Conservation (phyloP, 202 grass and related monocot species). For the Elaeis oleifera region DNA sequence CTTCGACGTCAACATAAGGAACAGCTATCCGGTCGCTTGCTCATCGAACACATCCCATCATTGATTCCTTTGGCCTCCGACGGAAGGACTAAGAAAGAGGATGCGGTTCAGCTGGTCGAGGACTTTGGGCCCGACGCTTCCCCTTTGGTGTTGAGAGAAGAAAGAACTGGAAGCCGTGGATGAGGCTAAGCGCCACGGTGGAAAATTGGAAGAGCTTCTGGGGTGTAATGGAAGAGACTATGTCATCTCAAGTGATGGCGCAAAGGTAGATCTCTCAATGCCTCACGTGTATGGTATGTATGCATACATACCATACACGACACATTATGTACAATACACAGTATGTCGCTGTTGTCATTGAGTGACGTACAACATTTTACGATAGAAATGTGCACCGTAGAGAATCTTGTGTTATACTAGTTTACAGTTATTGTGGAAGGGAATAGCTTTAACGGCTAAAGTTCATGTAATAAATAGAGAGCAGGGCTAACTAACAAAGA, state of each 20-base stretch:
- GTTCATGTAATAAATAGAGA: too few species aligned
- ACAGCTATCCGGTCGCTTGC: constrained; percentile 16
- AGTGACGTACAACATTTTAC: too few species aligned
- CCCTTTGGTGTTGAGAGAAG: constrained; percentile 40
- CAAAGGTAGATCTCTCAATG: constrained; percentile 22
- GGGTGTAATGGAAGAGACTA: constrained; percentile 37
- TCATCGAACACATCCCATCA: constrained; percentile 30
- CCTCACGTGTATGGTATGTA: too few species aligned
- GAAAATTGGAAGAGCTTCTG: constrained; percentile 43
- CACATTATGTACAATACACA: too few species aligned
- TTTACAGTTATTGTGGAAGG: too few species aligned
- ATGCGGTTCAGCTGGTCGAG: constrained; percentile 35
- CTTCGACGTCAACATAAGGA: constrained; percentile 23
- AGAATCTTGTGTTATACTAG: too few species aligned
- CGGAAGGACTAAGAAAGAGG: constrained; percentile 15
- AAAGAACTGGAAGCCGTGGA: constrained; percentile 36
- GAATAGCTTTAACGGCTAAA: too few species aligned
- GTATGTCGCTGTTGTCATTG: too few species aligned
- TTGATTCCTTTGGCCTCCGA: constrained; percentile 29
- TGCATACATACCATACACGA: too few species aligned
- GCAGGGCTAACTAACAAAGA: too few species aligned
- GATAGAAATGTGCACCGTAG: too few species aligned
- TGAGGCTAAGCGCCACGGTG: constrained; percentile 36
- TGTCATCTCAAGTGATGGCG: constrained; percentile 26
- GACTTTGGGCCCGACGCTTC: constrained; percentile 39